phyloP scores from a whole-genome alignment of 2,329 filamentous ascomycete genomes.

The Cladosporium sp. region DNA sequence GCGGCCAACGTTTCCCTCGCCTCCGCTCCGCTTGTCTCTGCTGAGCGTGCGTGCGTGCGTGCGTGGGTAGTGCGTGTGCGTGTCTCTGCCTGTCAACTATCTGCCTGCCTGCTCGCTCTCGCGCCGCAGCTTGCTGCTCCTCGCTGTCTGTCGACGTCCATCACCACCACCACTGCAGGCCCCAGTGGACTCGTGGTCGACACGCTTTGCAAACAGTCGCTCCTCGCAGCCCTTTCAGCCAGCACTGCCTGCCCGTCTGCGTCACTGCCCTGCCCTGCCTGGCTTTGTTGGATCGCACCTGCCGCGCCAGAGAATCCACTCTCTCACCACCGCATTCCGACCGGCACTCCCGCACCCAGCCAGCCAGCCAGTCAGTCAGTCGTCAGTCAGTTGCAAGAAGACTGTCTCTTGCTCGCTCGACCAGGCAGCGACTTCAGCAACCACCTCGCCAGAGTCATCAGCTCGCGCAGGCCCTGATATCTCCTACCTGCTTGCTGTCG shows the following conservation, averaged over 20 bases:
- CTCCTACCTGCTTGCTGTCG: constrained; percentile 9
- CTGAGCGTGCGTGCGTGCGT: constrained; percentile 4
- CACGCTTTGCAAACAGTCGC: not conserved
- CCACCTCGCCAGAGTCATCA: not conserved
- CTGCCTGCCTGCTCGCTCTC: constrained; percentile 11
- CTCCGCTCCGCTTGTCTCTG: constrained; percentile 7
- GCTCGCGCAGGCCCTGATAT: not conserved
- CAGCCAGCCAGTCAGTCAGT: not conserved
- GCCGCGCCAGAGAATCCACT: constrained; percentile 10
- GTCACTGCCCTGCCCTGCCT: constrained; percentile 8
- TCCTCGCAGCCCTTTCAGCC: not conserved
- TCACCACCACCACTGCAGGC: constrained; percentile 14
- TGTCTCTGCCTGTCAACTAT: not conserved
- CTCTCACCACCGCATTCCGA: not conserved
- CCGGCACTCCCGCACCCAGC: not conserved
- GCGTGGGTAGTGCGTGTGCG: not conserved
- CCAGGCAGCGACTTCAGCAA: constrained; percentile 11
- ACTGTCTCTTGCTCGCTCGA: not conserved
- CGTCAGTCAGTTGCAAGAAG: not conserved
- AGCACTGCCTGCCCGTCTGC: not conserved
- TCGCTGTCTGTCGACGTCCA: constrained; percentile 5
- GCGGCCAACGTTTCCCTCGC: constrained; percentile 3
- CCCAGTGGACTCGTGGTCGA: constrained; percentile 15
- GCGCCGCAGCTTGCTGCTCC: constrained; percentile 5
- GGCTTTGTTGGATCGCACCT: constrained; percentile 16